Base-by-base conservation (phyloP, 139 green algal genomes). In the Prasinococcaceae sp. region DNA sequence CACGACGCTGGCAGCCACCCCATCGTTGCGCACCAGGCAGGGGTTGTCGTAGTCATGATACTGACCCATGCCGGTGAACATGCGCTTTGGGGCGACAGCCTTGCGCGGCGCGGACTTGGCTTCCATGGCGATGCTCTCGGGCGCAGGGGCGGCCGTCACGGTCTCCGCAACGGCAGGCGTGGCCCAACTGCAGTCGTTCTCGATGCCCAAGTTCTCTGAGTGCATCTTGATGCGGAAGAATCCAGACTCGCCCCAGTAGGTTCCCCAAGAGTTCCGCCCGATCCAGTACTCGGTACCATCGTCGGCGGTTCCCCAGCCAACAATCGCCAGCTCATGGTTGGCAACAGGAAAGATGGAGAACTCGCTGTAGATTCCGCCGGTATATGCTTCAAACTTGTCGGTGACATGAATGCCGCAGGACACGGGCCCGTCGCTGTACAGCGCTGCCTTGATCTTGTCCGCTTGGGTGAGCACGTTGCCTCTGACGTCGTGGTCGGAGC, bases 181-280 rank as follows among this genome's bases (percentile, higher is more conserved):
- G 39, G 28, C 82, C 52, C 74, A 92, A 6, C 51, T 63, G 60
- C 84, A 93, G 40, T 61, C 56, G 6, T 45, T 42, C 70, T 93
- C 84, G 25, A 93, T 66, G 14, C 50, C 72, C 2, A 90, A 66
- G 72, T 93, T 93, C 65, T 80, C 82, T 14, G 72, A 35, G 52
- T 71, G 24, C 42, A 81, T 81, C 9, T 83, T 66, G 32, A 92
- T 76, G 25, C 67, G 53, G 62, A 88, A 81, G 66, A 87, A 85
- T 37, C 81, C 81, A 0, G 30, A 12, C 69, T 90, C 37, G 42
- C 58, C 55, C 73, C 68, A 88, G 0, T 79, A 84, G 55, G 80
- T 74, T 17, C 84, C 84, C 64, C 64, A 73, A 27, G 46, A 71
- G 75, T 82, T 82, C 39, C 77, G 58, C 33, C 72, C 74, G 46